Base-by-base conservation (phyloP, 805 yeast species). In the Cyberlindnera mycetangii region DNA sequence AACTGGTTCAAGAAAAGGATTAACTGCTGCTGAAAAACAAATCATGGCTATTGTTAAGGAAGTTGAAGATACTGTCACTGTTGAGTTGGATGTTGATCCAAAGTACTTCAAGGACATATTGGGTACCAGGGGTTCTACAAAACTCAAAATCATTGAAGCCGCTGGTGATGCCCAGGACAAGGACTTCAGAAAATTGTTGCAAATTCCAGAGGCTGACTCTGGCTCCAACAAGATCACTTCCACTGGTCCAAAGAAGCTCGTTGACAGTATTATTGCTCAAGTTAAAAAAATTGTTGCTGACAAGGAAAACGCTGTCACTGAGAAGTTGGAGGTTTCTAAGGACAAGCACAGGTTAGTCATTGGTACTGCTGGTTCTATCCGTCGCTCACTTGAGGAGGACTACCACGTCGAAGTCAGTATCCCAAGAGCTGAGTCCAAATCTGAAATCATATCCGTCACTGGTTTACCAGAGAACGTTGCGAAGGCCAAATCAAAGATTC, bases 291-390 rank as follows among this genome's bases (percentile, higher is more conserved):
- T 90, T 40, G 83, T 89, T 38, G 72, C 69, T 16, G 81, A 77
- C 28, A 78, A 78, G 51, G 89, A 88, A 62, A 79, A 78, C 42
- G 67, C 81, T 39, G 68, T 74, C 39, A 66, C 70, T 32, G 83
- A 72, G 51, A 74, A 70, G 31, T 55, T 75, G 45, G 79, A 72
- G 14, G 71, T 92, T 55, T 79, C 93, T 32, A 79, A 80, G 60
- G 84, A 80, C 47, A 84, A 83, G 60, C 92, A 87, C 56, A 78
- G 88, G 55, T 72, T 79, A 9, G 59, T 92, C 41, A 79, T 92
- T 63, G 98, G 98, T 32, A 81, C 89, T 31, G 80, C 81, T 46
- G 97, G 98, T 35, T 58, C 79, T 11, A 75, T 76, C 47, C 87
- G 92, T 66, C 83, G 84, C 54, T 70, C 77, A 10, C 64, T 89